Evolutionary conservation across 164 flowering plant genomes (phyloP), one percentile per base, ranked within the genome.

Genomic region (Pachysandra terminalis): DNA sequence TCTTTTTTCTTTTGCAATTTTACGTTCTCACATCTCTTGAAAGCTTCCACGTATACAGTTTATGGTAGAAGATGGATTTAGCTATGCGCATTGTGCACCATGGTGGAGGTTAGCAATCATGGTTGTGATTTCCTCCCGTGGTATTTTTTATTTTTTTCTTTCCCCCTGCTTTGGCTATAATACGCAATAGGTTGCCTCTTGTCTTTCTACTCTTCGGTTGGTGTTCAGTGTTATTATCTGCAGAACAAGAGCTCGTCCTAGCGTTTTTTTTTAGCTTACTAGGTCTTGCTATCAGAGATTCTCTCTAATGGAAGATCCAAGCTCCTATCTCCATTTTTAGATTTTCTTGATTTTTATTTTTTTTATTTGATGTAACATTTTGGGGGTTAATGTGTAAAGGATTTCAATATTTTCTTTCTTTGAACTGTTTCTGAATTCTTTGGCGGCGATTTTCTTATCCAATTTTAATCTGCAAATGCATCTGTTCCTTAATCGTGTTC

Each of bases 51-150:
- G 37, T 32, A 32, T 32, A 7, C 3, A 32, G 37, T 32, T 3
- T 32, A 32, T n/a, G n/a, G 37, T 3, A 32, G 21, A 1, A n/a
- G 8, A 5, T 24, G 26, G 56, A 64, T 53, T 32, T 0, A 19
- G 35, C 35, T 49, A 55, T 49, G 66, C 66, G 66, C 66, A 48
- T 26, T 14, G 53, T 19, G 66, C 66, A 64, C 66, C 22, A 24
- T 35, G 35, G 66, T 28, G 23, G 54, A 48, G 3, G 37, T 7
- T 32, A 32, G 5, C 3, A 32, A 3, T 32, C 37, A 32, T 32
- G 37, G 37, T 32, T 32, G 37, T 32, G 37, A 3, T 32, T 32
- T 32, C 37, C 37, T 32, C 7, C 7, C n/a, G n/a, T n/a, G n/a
- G n/a, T n/a, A n/a, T 32, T 32, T 32, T 32, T 32, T 32, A 32